Evolutionary conservation across 768 basidiomycete genomes (phyloP).

Genomic region (Podaxis sp.): DNA sequence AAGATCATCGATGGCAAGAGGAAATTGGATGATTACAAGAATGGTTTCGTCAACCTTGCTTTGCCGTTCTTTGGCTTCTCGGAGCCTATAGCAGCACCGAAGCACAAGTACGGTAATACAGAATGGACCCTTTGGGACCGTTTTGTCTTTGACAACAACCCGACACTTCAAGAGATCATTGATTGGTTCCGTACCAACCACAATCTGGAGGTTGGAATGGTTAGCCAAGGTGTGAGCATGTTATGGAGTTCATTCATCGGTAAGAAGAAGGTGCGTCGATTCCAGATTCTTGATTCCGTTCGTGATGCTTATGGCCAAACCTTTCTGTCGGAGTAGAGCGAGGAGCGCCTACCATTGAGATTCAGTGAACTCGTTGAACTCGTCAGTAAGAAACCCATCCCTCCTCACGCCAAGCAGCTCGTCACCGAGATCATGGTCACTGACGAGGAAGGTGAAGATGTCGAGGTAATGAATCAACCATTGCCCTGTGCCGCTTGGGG

Average conservation of each 20-base stretch:
- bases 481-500: neutral
- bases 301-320: slow-evolving; percentile 1
- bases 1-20: slow-evolving; percentile 98
- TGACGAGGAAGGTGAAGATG: slow-evolving; percentile 92
- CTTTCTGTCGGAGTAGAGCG: slow-evolving; percentile 48
- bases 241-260: slow-evolving; percentile 93
- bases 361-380: slow-evolving; percentile 90
- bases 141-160: slow-evolving; percentile 88
- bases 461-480: slow-evolving; percentile 59
- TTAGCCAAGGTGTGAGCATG: slow-evolving; percentile 97
- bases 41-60: slow-evolving; percentile 97
- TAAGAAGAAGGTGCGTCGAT: slow-evolving; percentile 78
- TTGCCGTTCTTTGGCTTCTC: slow-evolving; percentile 99
- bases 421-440: slow-evolving; percentile 93
- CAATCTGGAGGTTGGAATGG: slow-evolving; percentile 89
- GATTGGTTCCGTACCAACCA: slow-evolving; percentile 83
- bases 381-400: slow-evolving; percentile 93
- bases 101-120: slow-evolving; percentile 81
- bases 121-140: slow-evolving; percentile 99
- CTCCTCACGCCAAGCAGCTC: slow-evolving; percentile 78
- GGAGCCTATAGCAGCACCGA: slow-evolving; percentile 88
- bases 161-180: slow-evolving; percentile 83
- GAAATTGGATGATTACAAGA: slow-evolving; percentile 94
- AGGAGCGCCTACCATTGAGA: slow-evolving; percentile 84
- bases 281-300: neutral